Conservation (phyloP, 2,329 filamentous ascomycete species). For the Shiraia sp. region DNA sequence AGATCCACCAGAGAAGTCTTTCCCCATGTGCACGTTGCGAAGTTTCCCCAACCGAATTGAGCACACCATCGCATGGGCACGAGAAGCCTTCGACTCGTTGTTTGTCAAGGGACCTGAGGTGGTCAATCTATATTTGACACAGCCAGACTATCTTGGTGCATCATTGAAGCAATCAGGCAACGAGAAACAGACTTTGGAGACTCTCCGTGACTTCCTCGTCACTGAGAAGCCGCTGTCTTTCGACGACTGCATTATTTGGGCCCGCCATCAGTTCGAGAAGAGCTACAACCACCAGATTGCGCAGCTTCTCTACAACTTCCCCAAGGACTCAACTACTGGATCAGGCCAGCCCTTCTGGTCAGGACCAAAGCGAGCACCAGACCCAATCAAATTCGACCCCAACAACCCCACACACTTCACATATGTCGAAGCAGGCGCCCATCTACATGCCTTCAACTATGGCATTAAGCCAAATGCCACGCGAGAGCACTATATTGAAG, state of each 20-base stretch:
- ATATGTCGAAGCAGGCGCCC: constrained; percentile 86
- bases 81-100: constrained; percentile 90
- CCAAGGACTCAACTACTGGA: constrained; percentile 87
- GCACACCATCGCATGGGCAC: constrained; percentile 97
- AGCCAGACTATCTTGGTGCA: constrained; percentile 85
- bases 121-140: constrained; percentile 89
- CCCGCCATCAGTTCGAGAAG: constrained; percentile 88
- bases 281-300: constrained; percentile 97
- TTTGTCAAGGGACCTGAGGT: constrained; percentile 94
- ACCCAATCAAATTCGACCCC: constrained; percentile 84
- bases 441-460: constrained; percentile 97
- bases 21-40: constrained; percentile 96
- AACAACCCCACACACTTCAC: constrained; percentile 83
- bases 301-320: constrained; percentile 95
- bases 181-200: constrained; percentile 91
- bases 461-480: constrained; percentile 84
- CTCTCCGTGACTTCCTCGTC: constrained; percentile 84
- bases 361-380: constrained; percentile 93
- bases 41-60: constrained; percentile 99
- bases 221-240: constrained; percentile 90
- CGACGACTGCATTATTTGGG: constrained; percentile 97
- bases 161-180: constrained; percentile 92
- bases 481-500: constrained; percentile 73
- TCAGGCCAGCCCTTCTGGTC: constrained; percentile 95
- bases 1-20: constrained; percentile 96